Base-by-base conservation (phyloP, 2,329 filamentous ascomycete species). In the Cladosporium sp. region DNA sequence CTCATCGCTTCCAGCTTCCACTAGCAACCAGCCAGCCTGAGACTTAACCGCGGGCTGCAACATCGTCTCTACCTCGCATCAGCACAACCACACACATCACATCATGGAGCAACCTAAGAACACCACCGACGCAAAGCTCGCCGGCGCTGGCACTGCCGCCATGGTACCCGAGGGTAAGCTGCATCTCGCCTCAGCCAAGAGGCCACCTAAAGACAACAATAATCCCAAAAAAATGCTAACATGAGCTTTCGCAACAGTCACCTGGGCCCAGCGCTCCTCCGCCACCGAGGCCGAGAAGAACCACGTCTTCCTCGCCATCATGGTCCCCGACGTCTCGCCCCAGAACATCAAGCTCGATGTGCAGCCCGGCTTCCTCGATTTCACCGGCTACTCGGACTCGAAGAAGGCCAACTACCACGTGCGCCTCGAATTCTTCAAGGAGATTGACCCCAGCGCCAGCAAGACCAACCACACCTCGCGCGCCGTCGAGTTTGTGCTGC, bases 191-290 rank as follows among this genome's bases (percentile, higher is more conserved):
- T 8, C 42, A 22, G 15, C 17, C 42, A 45, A 20, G 28, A 48
- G 17, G 28, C 45, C 50, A n/a, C 48, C 19, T 32, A 55, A 25
- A 25, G 10, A 25, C 49, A 52, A 15, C n/a, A 15, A 22, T 17
- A n/a, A 9, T 6, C 17, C 17, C 45, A 35, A 48, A 20, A 36
- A 37, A n/a, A 56, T 44, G 50, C 63, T 68, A 59, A 70, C 64
- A 63, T 53, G 42, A 28, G n/a, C 13, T 25, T 25, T 15, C 58
- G 56, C 42, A 63, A 59, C 70, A 97, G 94, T 99, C 68, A 89
- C 91, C 77, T 99, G 94, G 94, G 93, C 94, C 65, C 94, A 99
- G 82, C 92, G 94, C 81, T 97, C 93, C 47, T 94, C 87, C 71
- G 80, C 76, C 67, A 80, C 80, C 66, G 92, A 97, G 56, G 74